Conservation (phyloP, 805 yeast genomes). For the Barnettozyma salicaria region DNA sequence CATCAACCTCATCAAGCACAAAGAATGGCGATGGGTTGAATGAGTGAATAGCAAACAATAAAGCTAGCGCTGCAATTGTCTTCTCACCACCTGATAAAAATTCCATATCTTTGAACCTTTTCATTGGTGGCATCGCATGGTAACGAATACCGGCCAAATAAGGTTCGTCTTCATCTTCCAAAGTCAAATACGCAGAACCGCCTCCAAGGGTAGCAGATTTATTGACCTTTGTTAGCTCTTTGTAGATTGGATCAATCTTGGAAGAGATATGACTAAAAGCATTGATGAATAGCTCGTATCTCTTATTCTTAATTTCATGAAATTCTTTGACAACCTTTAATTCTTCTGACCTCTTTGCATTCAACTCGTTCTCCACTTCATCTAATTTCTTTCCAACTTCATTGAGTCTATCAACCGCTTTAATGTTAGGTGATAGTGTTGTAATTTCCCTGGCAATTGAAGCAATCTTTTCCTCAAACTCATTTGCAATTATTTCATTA, state of each 20-base stretch:
- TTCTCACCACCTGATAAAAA: constrained; percentile 94
- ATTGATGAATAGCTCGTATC: constrained; percentile 58
- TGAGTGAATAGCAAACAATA: constrained; percentile 85
- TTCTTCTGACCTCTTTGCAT: constrained; percentile 55
- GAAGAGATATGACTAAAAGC: constrained; percentile 75
- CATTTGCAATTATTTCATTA: constrained; percentile 26
- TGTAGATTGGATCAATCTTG: constrained; percentile 69
- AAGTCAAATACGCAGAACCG: constrained; percentile 85
- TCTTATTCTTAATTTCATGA: constrained; percentile 48
- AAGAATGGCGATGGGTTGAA: constrained; percentile 93
- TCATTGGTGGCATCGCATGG: constrained; percentile 95
- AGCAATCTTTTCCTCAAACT: constrained; percentile 36
- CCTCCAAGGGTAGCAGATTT: constrained; percentile 64
- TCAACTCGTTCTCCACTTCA: constrained; percentile 60
- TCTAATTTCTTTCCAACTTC: constrained; percentile 59
- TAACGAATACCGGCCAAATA: constrained; percentile 76
- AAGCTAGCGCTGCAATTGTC: constrained; percentile 91
- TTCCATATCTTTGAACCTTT: constrained; percentile 88
- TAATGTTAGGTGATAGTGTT: constrained; percentile 67
- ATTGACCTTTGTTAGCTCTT: constrained; percentile 67
- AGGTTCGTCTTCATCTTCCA: constrained; percentile 89
- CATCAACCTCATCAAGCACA: constrained; percentile 96
- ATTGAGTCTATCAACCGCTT: constrained; percentile 68
- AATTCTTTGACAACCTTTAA: constrained; percentile 48
- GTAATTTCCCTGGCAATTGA: constrained; percentile 30